Percentiles rank a stretch among this genome's conserved stretches.
These are phyloP conservation scores for Epichloe aotearoae DNA, from an alignment of 2,329 filamentous ascomycete species.

Conservation along the genomic window DNA sequence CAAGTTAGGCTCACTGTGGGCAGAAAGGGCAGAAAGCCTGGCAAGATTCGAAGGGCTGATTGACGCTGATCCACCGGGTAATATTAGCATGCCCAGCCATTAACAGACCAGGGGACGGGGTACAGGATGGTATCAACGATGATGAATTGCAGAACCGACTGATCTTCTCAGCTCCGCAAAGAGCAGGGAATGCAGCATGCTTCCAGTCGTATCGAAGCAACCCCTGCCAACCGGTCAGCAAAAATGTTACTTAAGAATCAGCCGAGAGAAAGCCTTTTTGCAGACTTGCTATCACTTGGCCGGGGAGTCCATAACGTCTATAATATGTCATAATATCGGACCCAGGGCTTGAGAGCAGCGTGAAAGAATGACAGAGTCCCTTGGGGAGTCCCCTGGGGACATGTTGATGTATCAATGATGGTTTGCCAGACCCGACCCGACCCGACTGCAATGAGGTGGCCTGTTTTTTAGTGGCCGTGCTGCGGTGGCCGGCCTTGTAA, in stretches of 20 bases:
- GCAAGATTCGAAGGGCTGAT: not conserved
- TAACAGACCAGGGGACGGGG: not conserved
- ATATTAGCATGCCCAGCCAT: not conserved
- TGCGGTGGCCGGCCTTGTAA: too few relatives aligned
- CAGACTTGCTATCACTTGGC: not conserved
- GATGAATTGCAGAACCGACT: not conserved
- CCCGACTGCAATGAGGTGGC: too few relatives aligned
- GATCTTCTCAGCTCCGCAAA: conserved; percentile 4
- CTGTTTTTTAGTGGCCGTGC: too few relatives aligned
- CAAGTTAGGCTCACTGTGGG: not conserved
- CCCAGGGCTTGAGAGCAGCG: not conserved
- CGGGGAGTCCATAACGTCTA: not conserved
- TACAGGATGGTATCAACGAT: not conserved
- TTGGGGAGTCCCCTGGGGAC: too few relatives aligned
- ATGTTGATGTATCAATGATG: too few relatives aligned
- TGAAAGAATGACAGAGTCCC: not conserved
- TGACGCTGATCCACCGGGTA: not conserved
- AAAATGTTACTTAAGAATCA: not conserved
- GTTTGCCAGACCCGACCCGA: too few relatives aligned
- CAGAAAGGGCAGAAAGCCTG: not conserved
- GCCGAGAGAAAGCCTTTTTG: not conserved
- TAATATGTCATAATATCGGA: not conserved
- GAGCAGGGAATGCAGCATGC: not conserved
- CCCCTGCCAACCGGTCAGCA: not conserved
- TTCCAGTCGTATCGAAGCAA: not conserved